A percentile compares a stretch with the other conserved stretches of the same genome.
Conservation (phyloP, 768 basidiomycete species). For the Chlorophyllum brunneum region DNA sequence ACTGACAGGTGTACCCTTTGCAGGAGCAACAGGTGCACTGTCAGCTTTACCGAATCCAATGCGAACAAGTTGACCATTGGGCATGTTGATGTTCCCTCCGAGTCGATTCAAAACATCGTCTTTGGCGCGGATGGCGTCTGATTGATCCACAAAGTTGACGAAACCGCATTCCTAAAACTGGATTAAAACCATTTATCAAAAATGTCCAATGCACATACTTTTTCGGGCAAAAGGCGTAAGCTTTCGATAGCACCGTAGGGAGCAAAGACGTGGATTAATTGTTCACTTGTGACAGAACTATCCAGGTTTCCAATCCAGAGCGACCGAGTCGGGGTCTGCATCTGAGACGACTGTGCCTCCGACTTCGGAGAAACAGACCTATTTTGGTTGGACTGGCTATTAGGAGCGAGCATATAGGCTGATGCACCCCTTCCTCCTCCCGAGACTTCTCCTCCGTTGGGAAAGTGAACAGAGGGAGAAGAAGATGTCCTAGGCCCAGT, state of each 20-base stretch:
- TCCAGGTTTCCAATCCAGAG: constrained; percentile 99
- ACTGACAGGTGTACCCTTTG: constrained; percentile 67
- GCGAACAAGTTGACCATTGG: constrained; percentile 92
- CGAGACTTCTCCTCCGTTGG: constrained; percentile 43
- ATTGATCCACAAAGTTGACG: constrained; percentile 95
- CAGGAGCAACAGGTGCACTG: constrained; percentile 88
- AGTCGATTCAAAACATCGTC: constrained; percentile 96
- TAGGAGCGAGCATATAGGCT: constrained; percentile 69
- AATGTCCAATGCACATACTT: constrained; percentile 47
- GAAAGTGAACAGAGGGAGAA: constrained; percentile 65
- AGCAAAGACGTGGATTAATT: constrained; percentile 92
- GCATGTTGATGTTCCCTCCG: constrained; percentile 91
- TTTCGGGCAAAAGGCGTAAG: constrained; percentile 91
- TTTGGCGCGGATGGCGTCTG: constrained; percentile 95
- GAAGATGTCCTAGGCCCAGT: constrained; percentile 39
- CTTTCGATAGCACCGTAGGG: constrained; percentile 98
- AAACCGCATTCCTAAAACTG: constrained; percentile 88
- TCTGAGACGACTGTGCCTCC: constrained; percentile 65
- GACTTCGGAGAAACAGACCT: constrained; percentile 83
- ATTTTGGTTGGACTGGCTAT: constrained; percentile 43
- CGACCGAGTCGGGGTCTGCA: constrained; percentile 92
- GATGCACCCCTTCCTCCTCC: constrained; percentile 48
- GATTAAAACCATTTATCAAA: background rate
- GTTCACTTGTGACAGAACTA: constrained; percentile 89
- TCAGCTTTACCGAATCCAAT: constrained; percentile 99